Base-by-base conservation (phyloP, 768 basidiomycete species). In the Gymnopilus dilepis region DNA sequence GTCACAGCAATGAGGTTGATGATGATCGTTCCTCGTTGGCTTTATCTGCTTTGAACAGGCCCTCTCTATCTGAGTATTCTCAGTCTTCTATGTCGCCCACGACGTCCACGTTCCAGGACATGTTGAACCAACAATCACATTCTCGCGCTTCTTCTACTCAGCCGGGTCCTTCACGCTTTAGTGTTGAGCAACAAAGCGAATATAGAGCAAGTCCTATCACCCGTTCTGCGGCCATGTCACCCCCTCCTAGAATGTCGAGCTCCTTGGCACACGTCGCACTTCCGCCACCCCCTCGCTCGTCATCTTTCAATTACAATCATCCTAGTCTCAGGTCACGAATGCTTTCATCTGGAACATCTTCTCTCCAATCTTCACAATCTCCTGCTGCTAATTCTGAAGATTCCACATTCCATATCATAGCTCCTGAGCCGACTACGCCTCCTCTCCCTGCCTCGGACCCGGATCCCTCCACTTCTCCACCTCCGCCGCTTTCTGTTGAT, bases 41-140 rank as follows among this genome's bases (percentile, higher is more conserved):
- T 19, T 64, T 85, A 47, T 87, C 87, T 22, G 72, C 83, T 3
- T 65, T 70, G 17, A 81, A 78, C 64, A 80, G 87, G 40, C 83
- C 78, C 3, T 89, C 90, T 19, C 64, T 87, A 28, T 90, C 89
- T 12, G 84, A 86, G 56, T 88, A 89, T 70, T 87, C 89, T 9
- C 85, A 86, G 64, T 80, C 84, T 4, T 92, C 91, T 8, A 53
- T 69, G 45, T 76, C 77, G 9, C 91, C 91, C 1, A 90, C 90
- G 3, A 86, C 82, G 6, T 92, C 91, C n/a, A 89, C 88, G n/a
- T 93, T 93, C 75, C 84, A 85, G 26, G 89, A 91, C 65, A 84
- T 81, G 15, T 70, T 84, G 41, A 80, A 77, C 48, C 71, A 65
- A 24, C 67, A 69, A 31, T 60, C 64, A 58, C 64, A 63, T 37